Percentiles rank a stretch among this genome's conserved stretches.
These are phyloP conservation scores for Talaromyces sp. DNA, from an alignment of 2,329 filamentous ascomycete species.

Conservation along the genomic window DNA sequence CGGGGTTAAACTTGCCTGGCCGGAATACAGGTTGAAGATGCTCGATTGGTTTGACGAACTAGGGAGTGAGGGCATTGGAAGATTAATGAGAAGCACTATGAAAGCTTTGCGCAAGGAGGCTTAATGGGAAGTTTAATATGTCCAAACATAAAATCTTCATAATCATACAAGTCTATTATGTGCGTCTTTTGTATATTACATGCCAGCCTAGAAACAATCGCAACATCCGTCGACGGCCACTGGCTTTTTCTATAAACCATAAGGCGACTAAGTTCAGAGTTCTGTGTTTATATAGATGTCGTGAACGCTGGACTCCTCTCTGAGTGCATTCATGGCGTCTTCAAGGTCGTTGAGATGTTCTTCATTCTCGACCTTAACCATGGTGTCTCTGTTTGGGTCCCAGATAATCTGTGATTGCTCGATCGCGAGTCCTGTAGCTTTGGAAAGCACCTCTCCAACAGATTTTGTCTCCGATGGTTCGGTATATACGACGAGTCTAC, in stretches of 20 bases:
- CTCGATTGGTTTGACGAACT: slow-evolving; percentile 61
- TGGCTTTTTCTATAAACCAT: neutral
- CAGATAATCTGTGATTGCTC: slow-evolving; percentile 77
- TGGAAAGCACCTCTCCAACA: slow-evolving; percentile 60
- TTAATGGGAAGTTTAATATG: neutral
- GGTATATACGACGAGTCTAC: slow-evolving; percentile 65
- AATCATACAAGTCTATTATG: neutral
- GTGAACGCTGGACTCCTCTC: slow-evolving; percentile 68
- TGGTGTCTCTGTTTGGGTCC: slow-evolving; percentile 75
- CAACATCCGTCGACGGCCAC: neutral
- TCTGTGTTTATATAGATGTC: slow-evolving; percentile 68
- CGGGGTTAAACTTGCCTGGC: slow-evolving; percentile 64
- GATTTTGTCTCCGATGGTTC: slow-evolving; percentile 60
- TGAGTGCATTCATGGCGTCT: slow-evolving; percentile 49
- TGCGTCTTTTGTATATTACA: neutral
- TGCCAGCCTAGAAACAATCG: neutral
- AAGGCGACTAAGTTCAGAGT: slow-evolving; percentile 11
- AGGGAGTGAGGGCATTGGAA: slow-evolving; percentile 61
- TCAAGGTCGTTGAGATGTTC: slow-evolving; percentile 54
- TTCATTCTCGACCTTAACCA: slow-evolving; percentile 56
- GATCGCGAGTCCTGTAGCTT: slow-evolving; percentile 61
- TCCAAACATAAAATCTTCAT: neutral
- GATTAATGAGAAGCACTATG: slow-evolving; percentile 77
- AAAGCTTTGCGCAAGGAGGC: slow-evolving; percentile 58
- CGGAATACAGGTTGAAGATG: slow-evolving; percentile 69